A percentile compares a stretch with the other conserved stretches of the same genome.
phyloP scores from a whole-genome alignment of 2,329 filamentous ascomycete species.

The Trichoderma breve region DNA sequence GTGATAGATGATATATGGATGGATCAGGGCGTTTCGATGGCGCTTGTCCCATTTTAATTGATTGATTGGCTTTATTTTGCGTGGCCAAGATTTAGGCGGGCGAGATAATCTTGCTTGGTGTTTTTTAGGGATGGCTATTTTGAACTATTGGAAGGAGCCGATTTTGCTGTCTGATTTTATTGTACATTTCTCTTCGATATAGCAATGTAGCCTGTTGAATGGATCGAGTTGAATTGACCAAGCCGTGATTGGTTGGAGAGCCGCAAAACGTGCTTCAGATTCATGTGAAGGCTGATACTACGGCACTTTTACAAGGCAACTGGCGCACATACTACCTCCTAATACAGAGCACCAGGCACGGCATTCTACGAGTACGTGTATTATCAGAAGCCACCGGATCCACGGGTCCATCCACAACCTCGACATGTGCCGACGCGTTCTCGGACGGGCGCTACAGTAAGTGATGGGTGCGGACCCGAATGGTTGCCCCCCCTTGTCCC shows the following conservation, averaged over 20 bases:
- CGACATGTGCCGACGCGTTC: not conserved
- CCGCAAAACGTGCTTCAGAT: not conserved
- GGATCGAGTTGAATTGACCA: not conserved
- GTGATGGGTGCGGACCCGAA: not conserved
- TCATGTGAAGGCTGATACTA: not conserved
- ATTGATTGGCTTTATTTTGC: not conserved
- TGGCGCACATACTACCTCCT: not conserved
- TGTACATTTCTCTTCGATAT: not conserved
- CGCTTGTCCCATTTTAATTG: not conserved
- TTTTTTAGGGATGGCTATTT: not conserved
- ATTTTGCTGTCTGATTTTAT: not conserved
- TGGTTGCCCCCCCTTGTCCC: not conserved
- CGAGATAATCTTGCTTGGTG: not conserved
- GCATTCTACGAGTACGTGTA: not conserved
- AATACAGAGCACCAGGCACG: not conserved
- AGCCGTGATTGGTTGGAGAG: not conserved
- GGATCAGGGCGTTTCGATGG: not conserved
- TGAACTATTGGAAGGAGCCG: not conserved
- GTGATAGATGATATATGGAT: not conserved
- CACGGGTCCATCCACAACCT: not conserved
- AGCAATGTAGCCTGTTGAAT: not conserved
- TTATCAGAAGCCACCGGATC: not conserved
- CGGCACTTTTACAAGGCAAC: not conserved
- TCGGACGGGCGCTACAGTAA: not conserved
- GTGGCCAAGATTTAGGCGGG: not conserved